Evolutionary conservation across 768 basidiomycete species (phyloP).

Genomic region (Boletus insuetus): DNA sequence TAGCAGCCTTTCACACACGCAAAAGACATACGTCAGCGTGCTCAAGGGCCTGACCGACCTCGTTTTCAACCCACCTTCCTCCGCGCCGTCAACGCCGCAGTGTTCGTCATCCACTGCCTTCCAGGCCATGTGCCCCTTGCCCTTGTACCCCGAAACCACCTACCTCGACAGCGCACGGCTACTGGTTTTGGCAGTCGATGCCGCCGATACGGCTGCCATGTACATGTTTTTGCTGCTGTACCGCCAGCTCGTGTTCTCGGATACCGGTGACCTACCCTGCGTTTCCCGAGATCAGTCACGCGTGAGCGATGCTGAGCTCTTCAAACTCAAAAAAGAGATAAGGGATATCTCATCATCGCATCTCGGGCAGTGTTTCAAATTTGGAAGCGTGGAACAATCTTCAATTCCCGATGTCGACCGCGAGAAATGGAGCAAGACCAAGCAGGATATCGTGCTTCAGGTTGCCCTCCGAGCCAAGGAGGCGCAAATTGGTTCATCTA

Average conservation of each 20-base stretch:
- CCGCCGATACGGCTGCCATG: conserved; percentile 67
- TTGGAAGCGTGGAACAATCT: conserved; percentile 25
- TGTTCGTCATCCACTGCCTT: conserved; percentile 32
- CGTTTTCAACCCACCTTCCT: conserved; percentile 54
- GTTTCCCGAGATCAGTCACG: conserved; percentile 33
- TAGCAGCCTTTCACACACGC: conserved; percentile 39
- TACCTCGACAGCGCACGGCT: conserved; percentile 78
- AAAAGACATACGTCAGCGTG: conserved; percentile 49
- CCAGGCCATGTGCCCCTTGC: conserved; percentile 33
- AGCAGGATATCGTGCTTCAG: conserved; percentile 71
- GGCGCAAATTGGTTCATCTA: conserved; percentile 28
- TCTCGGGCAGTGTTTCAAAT: conserved; percentile 58
- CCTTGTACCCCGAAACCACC: conserved; percentile 69
- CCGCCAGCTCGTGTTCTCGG: conserved; percentile 65
- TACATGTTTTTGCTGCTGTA: conserved; percentile 83
- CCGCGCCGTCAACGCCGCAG: conserved; percentile 34
- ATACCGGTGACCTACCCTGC: conserved; percentile 32
- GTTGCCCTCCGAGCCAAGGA: conserved; percentile 67
- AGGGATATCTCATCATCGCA: conserved; percentile 59
- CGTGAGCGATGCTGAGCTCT: conserved; percentile 52
- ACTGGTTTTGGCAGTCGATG: conserved; percentile 63
- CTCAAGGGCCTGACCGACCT: conserved; percentile 64
- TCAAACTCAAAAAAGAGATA: conserved; percentile 70
- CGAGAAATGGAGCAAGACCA: conserved; percentile 53
- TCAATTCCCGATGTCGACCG: conserved; percentile 37